Conservation (phyloP, 2,329 filamentous ascomycete genomes). For the Penicillium janthinellum region DNA sequence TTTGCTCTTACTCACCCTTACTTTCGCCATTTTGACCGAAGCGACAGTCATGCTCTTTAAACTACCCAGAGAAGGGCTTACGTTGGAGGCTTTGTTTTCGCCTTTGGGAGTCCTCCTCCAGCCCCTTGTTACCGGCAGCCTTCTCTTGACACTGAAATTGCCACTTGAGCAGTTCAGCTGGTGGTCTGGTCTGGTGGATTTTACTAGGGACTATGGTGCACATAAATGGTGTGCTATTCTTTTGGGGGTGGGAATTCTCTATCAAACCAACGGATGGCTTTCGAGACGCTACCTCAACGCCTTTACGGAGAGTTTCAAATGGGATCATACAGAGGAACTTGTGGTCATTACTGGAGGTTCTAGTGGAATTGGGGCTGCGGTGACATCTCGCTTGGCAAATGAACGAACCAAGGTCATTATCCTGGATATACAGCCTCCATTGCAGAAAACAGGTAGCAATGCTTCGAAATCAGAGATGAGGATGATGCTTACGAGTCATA, state of each 20-base stretch:
- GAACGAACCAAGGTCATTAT: background rate
- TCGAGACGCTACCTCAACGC: background rate
- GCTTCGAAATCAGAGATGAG: background rate
- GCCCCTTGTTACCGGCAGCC: background rate
- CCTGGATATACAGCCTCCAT: background rate
- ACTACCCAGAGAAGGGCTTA: background rate
- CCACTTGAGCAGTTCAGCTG: background rate
- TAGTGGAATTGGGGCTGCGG: background rate
- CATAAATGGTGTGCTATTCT: background rate
- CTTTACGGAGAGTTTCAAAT: background rate
- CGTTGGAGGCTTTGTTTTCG: background rate
- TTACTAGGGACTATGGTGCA: background rate
- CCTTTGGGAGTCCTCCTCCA: background rate
- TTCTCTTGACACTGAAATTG: background rate
- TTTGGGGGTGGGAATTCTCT: background rate
- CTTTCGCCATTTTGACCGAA: background rate
- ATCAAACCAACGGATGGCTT: background rate
- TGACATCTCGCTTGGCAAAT: background rate
- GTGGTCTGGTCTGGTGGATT: background rate
- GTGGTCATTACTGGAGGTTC: background rate
- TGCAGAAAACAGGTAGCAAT: background rate
- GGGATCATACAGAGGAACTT: background rate
- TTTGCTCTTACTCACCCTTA: background rate
- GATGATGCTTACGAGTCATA: background rate
- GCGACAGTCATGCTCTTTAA: background rate